Evolutionary conservation across 192 early-diverging fungal species (phyloP), one percentile per base, ranked within the genome.

Genomic region (Jimgerdemannia flammicorona): DNA sequence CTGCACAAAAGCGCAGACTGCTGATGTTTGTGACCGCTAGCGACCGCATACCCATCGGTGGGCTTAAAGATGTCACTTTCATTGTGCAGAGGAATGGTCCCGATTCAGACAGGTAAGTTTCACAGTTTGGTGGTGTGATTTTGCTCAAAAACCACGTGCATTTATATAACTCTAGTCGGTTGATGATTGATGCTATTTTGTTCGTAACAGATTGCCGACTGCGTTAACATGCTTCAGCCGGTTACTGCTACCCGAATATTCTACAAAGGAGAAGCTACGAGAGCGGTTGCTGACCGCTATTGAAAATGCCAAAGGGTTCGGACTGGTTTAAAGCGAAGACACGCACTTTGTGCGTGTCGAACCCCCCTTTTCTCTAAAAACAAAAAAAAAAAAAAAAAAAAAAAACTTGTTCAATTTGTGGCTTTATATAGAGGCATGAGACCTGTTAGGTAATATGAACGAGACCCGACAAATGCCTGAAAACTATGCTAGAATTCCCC

Each of bases 201-300:
- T 59, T 19, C 19, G 72, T 43, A 76, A 43, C 80, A 90, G 96
- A 40, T 78, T 98, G 66, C 96, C 96, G 10, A 95, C 95, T 3
- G 93, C 96, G 4, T 95, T 97, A 74, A 98, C 96, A 0, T 98
- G 96, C 81, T 97, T 93, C 77, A 97, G 97, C 80, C 93, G 94
- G 9, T 82, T 98, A 64, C 87, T 96, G 70, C 82, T 98, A 3
- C 93, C 89, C 44, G 94, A 95, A 49, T 98, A 98, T 78, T 80
- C 88, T 4, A 82, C 87, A 40, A 89, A 95, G 70, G 93, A 93
- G 49, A 91, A 94, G 80, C 83, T 98, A 10, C 82, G 89, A 43
- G 92, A 93, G 59, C 84, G 94, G 39, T 78, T 98, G 19, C 77
- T 90, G 72, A 95, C 88, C 2, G 94, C 94, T 20, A 92, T 97